A percentile compares a stretch with the other conserved stretches of the same genome.
These are phyloP conservation scores for Pelargonium australe DNA, from an alignment of 441 rosid genomes.

Conservation along the genomic window DNA sequence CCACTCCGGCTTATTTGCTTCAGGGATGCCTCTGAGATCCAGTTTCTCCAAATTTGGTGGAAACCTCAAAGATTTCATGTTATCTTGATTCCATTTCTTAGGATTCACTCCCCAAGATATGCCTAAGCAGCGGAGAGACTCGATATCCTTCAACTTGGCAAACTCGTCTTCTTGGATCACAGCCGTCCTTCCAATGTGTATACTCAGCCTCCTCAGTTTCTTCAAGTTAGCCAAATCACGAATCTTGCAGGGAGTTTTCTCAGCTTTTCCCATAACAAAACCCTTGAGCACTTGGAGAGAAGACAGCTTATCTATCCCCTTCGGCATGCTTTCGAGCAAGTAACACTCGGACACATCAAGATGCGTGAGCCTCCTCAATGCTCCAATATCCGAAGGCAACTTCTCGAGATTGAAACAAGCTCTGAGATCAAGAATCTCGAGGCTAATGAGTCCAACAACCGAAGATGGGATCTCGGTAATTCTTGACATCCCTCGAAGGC, in stretches of 20 bases:
- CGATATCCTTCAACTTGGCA: too few species aligned
- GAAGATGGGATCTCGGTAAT: constrained; percentile 10
- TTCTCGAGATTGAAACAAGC: constrained; percentile 23
- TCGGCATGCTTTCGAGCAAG: constrained; percentile 23
- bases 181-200: too few species aligned
- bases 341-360: constrained; percentile 24
- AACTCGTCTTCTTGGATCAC: too few species aligned
- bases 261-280: constrained; percentile 14
- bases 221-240: too few species aligned
- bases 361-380: constrained; percentile 18
- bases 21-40: too few species aligned
- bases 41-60: too few species aligned
- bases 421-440: constrained; percentile 19
- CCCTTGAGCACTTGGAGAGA: constrained; percentile 20
- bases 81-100: too few species aligned
- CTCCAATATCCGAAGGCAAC: constrained; percentile 18
- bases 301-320: constrained; percentile 14
- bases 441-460: background rate
- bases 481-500: constrained; percentile 20
- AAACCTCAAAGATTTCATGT: too few species aligned
- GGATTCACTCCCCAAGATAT: too few species aligned
- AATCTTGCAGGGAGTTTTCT: background rate
- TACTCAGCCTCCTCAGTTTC: too few species aligned
- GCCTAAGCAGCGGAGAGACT: too few species aligned
- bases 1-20: too few species aligned